Base-by-base conservation (phyloP, 202 grass and related monocot species). In the Zoysia matrella region DNA sequence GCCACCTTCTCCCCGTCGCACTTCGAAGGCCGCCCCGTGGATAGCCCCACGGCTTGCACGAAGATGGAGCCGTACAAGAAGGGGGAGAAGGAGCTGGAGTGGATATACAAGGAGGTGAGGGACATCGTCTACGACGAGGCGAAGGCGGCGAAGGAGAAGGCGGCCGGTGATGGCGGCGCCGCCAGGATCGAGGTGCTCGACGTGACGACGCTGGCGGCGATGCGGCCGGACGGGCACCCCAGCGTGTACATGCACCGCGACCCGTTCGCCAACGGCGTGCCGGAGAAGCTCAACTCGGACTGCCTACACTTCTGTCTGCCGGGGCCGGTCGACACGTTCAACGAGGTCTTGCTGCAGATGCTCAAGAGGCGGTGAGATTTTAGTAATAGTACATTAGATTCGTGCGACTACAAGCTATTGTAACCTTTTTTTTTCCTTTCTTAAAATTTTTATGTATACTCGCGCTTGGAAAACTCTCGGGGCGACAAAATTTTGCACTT, bases 301-400 rank as follows among this genome's bases (percentile, higher is more conserved):
- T 93, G 91, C 55, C 83, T 93, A 11, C 91, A 92, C 22, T 92
- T 83, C 69, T 92, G 91, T 81, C 62, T 93, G 40, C 91, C 91
- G 0, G 91, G 87, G 0, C 84, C 87, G 2, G 79, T 90, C 4
- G 91, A 93, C 51, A 79, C 84, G 3, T 93, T 89, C 78, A 93
- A 93, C 52, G 74, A 90, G 80, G 77, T 93, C 36, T 8, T 90
- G 13, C 67, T 76, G 40, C 67, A 88, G 68, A n/a, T 91, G 16
- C n/a, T 84, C 9, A 79, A 67, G 75, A 78, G 8, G 14, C 62
- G 30, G 49, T 78, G 75, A 78, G 44, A 39, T 47, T 6, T 47
- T 47, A 47, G 3, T 47, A 4, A 2, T 3, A 51, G 2, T 51
- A 2, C 49, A 51, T 51, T 44, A 51, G 8, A 11, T 40, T 52